Conservation (phyloP, 2,329 filamentous ascomycete species). For the Arthrobotrys sphaeroides region DNA sequence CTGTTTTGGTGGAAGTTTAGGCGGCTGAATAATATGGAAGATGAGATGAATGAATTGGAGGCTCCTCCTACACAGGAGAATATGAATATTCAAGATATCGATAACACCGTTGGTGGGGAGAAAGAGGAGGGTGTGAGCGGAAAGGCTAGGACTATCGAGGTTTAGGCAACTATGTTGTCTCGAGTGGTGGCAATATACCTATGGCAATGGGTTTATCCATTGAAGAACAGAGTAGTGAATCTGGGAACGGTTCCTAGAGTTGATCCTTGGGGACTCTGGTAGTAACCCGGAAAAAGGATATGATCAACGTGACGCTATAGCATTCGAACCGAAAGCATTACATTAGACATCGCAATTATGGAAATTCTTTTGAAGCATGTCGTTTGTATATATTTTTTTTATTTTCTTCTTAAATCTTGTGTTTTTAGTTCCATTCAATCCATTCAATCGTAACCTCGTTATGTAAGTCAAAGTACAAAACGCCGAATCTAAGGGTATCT, state of each 20-base stretch:
- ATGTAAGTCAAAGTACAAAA: background rate
- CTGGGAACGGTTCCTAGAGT: no score
- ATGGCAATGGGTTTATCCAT: no score
- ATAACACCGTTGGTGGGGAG: background rate
- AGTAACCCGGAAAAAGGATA: no score
- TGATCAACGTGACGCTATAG: no score
- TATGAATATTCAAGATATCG: background rate
- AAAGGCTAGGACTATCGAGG: background rate
- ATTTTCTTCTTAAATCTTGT: no score
- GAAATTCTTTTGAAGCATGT: background rate
- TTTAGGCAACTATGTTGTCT: background rate
- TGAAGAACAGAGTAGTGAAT: no score
- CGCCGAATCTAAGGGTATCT: slow-evolving; percentile 23
- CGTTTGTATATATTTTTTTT: background rate
- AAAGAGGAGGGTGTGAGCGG: background rate
- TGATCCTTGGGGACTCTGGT: background rate
- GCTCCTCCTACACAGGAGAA: background rate
- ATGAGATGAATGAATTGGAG: slow-evolving; percentile 58
- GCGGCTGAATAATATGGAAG: slow-evolving; percentile 58
- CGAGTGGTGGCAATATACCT: background rate
- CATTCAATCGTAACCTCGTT: background rate
- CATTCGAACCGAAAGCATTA: background rate
- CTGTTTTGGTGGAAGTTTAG: slow-evolving; percentile 58
- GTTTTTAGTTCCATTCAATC: no score
- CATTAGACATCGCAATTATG: background rate